Conservation (phyloP, 768 basidiomycete species). For the Flagelloscypha sp. region DNA sequence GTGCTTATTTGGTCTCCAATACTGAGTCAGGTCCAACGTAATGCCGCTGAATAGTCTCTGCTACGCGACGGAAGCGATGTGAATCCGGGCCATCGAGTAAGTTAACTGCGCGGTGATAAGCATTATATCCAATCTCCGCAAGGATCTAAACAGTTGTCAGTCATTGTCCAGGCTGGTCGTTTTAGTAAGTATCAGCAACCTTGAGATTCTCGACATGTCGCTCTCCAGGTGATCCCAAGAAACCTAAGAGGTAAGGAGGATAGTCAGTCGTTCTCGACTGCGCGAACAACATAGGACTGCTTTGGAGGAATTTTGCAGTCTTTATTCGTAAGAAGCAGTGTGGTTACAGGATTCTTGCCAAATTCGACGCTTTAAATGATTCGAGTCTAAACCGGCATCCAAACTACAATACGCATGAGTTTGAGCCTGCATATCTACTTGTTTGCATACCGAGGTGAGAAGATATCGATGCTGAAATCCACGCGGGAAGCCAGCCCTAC, state of each 20-base stretch:
- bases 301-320: conserved; percentile 50
- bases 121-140: conserved; percentile 53
- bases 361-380: conserved; percentile 61
- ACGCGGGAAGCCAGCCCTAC: conserved; percentile 53
- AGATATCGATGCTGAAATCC: conserved; percentile 78
- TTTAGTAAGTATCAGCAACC: conserved; percentile 24
- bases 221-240: conserved; percentile 56
- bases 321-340: conserved; percentile 53
- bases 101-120: conserved; percentile 46
- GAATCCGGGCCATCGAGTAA: conserved; percentile 39
- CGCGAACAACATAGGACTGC: conserved; percentile 51
- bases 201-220: conserved; percentile 74
- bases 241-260: conserved; percentile 64
- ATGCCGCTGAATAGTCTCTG: conserved; percentile 44
- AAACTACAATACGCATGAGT: conserved; percentile 37
- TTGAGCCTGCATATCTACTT: too few relatives aligned
- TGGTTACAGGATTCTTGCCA: conserved; percentile 74
- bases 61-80: conserved; percentile 36
- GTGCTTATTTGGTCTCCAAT: conserved; percentile 40
- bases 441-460: conserved; percentile 55
- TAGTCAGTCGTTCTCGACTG: conserved; percentile 48
- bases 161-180: neutral
- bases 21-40: conserved; percentile 68
- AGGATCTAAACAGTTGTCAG: conserved; percentile 43
- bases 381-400: conserved; percentile 46